Evolutionary conservation across 2,329 filamentous ascomycete species (phyloP).

Genomic region (Arachnopeziza araneosa): DNA sequence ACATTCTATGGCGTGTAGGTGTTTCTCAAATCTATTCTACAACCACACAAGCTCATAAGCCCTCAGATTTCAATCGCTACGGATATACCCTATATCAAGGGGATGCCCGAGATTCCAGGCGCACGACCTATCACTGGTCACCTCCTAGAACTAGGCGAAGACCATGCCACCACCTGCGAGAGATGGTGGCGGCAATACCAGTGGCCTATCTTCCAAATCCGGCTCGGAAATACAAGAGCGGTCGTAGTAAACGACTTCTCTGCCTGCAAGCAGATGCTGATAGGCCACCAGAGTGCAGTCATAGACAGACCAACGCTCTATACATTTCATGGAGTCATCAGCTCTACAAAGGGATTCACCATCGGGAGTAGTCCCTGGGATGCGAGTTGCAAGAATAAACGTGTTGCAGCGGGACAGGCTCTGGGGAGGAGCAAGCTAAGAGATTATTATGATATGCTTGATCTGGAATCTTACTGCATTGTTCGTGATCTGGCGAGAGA

Average conservation of each 20-base stretch:
- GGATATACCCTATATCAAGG: conserved; percentile 44
- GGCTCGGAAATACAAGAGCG: conserved; percentile 46
- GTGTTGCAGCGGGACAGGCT: conserved; percentile 45
- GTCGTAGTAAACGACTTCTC: conserved; percentile 49
- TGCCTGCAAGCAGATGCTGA: conserved; percentile 45
- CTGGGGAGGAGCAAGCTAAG: conserved; percentile 41
- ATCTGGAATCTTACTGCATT: conserved; percentile 47
- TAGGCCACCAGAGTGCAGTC: conserved; percentile 44
- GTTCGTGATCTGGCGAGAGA: conserved; percentile 42
- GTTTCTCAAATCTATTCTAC: background rate
- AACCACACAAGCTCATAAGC: background rate
- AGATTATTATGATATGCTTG: conserved; percentile 47
- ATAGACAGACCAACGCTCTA: conserved; percentile 46
- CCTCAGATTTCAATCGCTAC: conserved; percentile 31
- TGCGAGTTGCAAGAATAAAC: conserved; percentile 46
- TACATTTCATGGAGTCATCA: conserved; percentile 49
- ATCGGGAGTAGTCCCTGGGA: conserved; percentile 51
- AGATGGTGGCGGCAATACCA: conserved; percentile 44
- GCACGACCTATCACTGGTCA: conserved; percentile 45
- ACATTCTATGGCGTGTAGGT: background rate
- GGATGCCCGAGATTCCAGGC: conserved; percentile 44
- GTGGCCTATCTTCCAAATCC: conserved; percentile 45
- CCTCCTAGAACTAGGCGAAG: conserved; percentile 45
- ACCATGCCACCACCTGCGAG: conserved; percentile 47
- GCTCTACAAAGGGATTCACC: conserved; percentile 47